Base-by-base conservation (phyloP, 2,329 filamentous ascomycete species). In the Grosmannia serpens region DNA sequence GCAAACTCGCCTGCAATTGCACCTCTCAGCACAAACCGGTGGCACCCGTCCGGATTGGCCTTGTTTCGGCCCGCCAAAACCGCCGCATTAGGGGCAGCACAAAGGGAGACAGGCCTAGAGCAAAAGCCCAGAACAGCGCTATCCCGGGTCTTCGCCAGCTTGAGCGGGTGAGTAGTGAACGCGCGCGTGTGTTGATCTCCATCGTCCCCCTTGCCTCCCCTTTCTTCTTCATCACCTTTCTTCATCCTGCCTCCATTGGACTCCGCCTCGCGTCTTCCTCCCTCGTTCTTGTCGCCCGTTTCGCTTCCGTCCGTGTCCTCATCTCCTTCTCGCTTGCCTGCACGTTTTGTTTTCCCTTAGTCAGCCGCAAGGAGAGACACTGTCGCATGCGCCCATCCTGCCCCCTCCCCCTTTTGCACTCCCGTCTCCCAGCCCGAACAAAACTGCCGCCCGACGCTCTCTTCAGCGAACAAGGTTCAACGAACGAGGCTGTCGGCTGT, bases 21-120 rank as follows among this genome's bases (percentile, higher is more conserved):
- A 38, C n/a, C 31, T 4, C 27, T 4, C 27, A 31, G 26, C 49
- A 52, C 27, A 52, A 26, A 54, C 35, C 33, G 35, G 53, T 54
- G 53, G 22, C 53, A 35, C 35, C 53, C 24, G 35, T 54, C 55
- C 52, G 47, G 35, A 54, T 53, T 57, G 57, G 52, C 29, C 55
- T 58, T 59, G 50, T 56, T 35, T 57, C 59, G 59, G 61, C 29
- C 61, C 59, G 55, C 55, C 55, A 53, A 61, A 59, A 55, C 61
- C 55, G 53, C 35, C 47, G 61, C 52, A 52, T 59, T 59, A 59
- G 61, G 59, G 56, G 56, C 53, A 29, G n/a, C 20, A 17, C 8
- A 15, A 50, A 15, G 26, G 41, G 29, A 49, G 24, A 52, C 47
- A 46, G 29, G 47, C 53, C 38, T 27, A 54, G 26, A 27, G 35